These are phyloP conservation scores for Microcyclosporella mali DNA, from an alignment of 2,329 filamentous ascomycete species.

Conservation along the genomic window DNA sequence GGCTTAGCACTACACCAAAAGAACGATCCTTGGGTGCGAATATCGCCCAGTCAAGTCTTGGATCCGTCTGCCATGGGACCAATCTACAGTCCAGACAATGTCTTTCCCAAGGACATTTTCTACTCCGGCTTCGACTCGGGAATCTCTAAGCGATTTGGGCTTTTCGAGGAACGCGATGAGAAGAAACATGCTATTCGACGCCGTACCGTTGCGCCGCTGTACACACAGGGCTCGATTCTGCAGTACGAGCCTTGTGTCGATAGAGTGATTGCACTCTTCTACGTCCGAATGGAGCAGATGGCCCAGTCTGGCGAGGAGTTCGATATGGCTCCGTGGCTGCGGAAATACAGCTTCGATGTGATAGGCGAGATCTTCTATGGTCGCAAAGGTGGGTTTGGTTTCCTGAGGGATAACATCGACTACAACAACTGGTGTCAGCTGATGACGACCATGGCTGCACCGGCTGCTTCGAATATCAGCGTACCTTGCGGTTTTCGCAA, in stretches of 20 bases:
- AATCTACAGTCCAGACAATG: conserved; percentile 30
- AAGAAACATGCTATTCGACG: conserved; percentile 4
- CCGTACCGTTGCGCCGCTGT: conserved; percentile 5
- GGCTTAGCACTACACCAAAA: conserved; percentile 28
- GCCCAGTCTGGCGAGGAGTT: background rate
- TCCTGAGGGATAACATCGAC: conserved; percentile 9
- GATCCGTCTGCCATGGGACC: conserved; percentile 37
- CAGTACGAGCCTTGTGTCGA: conserved; percentile 9
- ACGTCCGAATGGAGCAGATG: conserved; percentile 2
- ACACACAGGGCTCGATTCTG: conserved; percentile 7
- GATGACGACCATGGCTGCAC: conserved; percentile 7
- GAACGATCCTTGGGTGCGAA: conserved; percentile 42
- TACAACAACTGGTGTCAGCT: conserved; percentile 10
- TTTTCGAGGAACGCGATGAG: conserved; percentile 6
- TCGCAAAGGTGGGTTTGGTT: conserved; percentile 7
- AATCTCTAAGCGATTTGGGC: conserved; percentile 4
- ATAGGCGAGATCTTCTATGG: conserved; percentile 12
- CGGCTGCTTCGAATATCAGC: conserved; percentile 6
- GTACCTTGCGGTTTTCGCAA: conserved; percentile 3
- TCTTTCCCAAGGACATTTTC: conserved; percentile 18
- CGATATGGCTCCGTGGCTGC: conserved; percentile 9
- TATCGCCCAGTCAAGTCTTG: conserved; percentile 42
- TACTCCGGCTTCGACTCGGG: conserved; percentile 6
- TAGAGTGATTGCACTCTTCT: conserved; percentile 8
- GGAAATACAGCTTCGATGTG: conserved; percentile 11